phyloP scores from a whole-genome alignment of 2,329 filamentous ascomycete species.

The Talaromyces sp. region DNA sequence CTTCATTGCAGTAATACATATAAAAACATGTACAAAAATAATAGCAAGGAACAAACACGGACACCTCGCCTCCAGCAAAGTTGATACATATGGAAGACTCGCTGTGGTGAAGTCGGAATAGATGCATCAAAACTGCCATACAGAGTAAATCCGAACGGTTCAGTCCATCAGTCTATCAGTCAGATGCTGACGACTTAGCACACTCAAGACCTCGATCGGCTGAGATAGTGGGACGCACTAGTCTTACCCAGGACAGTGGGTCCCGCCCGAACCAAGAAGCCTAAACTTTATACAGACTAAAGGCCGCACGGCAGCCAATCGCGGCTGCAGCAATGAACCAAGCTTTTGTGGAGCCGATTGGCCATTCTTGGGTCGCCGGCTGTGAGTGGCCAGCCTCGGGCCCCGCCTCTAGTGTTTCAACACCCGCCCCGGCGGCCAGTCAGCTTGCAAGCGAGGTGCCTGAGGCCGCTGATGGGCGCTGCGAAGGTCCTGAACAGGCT shows the following conservation, averaged over 20 bases:
- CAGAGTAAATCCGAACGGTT: background rate
- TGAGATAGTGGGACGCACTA: background rate
- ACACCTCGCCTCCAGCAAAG: no score
- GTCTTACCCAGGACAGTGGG: background rate
- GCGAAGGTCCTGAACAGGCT: background rate
- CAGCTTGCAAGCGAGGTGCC: background rate
- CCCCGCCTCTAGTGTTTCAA: background rate
- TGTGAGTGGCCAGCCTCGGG: background rate
- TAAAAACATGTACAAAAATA: background rate
- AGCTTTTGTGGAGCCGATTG: background rate
- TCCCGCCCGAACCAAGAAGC: background rate
- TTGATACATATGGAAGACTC: no score
- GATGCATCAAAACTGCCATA: background rate
- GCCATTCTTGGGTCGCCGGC: background rate
- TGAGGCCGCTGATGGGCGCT: background rate
- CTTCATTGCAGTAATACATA: background rate
- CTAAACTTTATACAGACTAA: background rate
- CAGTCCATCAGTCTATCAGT: background rate
- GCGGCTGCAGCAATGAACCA: background rate
- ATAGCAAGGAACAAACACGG: background rate
- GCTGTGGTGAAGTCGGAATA: background rate
- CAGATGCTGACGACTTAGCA: background rate
- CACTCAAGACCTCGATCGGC: background rate
- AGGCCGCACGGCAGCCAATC: background rate
- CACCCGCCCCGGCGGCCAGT: background rate